A percentile compares a stretch with the other conserved stretches of the same genome.
Conservation (phyloP, 441 rosid species). For the Pelargonium cotyledonis region DNA sequence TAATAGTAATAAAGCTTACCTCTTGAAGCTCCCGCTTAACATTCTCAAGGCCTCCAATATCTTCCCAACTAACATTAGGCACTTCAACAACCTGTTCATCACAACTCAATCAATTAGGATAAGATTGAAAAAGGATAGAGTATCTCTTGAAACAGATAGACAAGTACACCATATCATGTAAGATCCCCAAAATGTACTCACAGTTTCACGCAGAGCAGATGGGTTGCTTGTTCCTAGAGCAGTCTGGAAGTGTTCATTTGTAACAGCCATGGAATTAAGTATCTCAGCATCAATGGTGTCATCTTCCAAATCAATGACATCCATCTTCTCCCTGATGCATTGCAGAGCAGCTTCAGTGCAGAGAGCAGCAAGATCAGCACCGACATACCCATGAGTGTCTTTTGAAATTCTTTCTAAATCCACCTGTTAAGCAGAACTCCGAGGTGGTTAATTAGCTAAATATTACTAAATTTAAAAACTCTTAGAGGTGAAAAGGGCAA, state of each 20-base stretch:
- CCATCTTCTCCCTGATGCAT: conserved; percentile 19
- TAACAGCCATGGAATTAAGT: conserved; percentile 17
- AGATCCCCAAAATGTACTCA: background rate
- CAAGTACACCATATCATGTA: background rate
- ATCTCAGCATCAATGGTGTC: conserved; percentile 19
- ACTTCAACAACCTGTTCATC: conserved; percentile 15
- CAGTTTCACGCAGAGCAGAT: conserved; percentile 17
- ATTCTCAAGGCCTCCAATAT: conserved; percentile 16
- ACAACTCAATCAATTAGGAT: background rate
- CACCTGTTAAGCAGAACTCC: background rate
- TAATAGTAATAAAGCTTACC: background rate
- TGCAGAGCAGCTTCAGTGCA: conserved; percentile 22
- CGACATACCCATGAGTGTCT: conserved; percentile 16
- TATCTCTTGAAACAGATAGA: background rate
- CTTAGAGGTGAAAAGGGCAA: background rate
- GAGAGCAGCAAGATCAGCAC: conserved; percentile 20
- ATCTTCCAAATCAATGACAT: conserved; percentile 12
- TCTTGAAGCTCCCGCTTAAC: conserved; percentile 19
- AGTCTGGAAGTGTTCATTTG: conserved; percentile 17
- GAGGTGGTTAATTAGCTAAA: background rate
- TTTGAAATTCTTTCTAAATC: conserved; percentile 10
- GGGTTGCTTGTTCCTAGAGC: conserved; percentile 18
- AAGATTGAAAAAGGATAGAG: background rate
- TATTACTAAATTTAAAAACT: background rate
- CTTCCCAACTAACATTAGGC: conserved; percentile 15